phyloP scores from a whole-genome alignment of 768 basidiomycete genomes.

The Mycena sanguinolenta region DNA sequence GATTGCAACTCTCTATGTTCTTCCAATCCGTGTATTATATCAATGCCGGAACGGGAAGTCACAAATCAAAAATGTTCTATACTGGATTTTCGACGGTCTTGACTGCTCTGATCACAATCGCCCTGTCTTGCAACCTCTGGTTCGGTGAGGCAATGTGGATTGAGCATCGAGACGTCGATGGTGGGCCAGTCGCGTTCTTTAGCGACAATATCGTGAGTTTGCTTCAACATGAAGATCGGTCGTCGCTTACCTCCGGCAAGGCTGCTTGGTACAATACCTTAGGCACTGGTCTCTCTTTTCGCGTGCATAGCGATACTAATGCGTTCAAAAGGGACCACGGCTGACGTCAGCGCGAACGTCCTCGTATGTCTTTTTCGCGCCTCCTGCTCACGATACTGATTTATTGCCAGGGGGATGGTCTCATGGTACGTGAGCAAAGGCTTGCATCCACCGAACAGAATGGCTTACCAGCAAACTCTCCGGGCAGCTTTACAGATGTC shows the following conservation, averaged over 20 bases:
- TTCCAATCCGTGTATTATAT: conserved; percentile 36
- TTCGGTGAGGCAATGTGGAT: conserved; percentile 52
- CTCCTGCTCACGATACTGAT: too few species aligned
- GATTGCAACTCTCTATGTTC: conserved; percentile 41
- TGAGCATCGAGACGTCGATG: conserved; percentile 40
- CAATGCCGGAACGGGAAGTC: conserved; percentile 1
- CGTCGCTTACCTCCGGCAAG: too few species aligned
- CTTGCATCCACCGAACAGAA: too few species aligned
- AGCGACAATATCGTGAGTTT: conserved; percentile 18
- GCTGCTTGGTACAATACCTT: conserved; percentile 49
- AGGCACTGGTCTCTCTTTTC: conserved; percentile 30
- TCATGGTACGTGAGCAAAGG: conserved; percentile 51
- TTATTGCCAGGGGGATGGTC: conserved; percentile 40
- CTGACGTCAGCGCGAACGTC: conserved; percentile 44
- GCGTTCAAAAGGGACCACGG: conserved; percentile 37
- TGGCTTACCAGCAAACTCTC: neutral
- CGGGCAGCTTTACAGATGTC: conserved; percentile 51
- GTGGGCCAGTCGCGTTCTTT: conserved; percentile 49
- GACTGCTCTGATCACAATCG: conserved; percentile 48
- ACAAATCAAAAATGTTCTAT: conserved; percentile 30
- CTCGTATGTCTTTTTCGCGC: conserved; percentile 20
- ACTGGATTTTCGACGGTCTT: conserved; percentile 38
- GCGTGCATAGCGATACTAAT: too few species aligned
- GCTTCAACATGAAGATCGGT: too few species aligned
- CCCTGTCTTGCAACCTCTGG: conserved; percentile 39